A percentile compares a stretch with the other conserved stretches of the same genome.
phyloP scores from a whole-genome alignment of 1,284 basidiomycete species.

The Pseudomicrostroma phylloplanum region DNA sequence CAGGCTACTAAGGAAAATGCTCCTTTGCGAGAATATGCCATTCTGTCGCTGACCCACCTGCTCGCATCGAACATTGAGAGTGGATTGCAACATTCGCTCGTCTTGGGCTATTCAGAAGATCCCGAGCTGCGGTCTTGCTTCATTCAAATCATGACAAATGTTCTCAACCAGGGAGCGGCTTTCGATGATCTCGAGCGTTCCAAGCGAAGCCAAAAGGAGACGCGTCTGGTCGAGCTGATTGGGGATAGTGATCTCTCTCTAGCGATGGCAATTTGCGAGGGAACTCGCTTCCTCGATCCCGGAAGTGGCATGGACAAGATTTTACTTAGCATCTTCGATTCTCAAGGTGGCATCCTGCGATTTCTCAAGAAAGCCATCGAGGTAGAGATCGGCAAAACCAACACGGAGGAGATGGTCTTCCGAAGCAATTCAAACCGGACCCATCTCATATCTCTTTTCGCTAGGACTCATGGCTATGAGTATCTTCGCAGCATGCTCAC shows the following conservation, averaged over 20 bases:
- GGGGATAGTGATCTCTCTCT: slow-evolving; percentile 36
- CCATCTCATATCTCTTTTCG: slow-evolving; percentile 38
- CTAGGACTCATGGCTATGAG: slow-evolving; percentile 44
- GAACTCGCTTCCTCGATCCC: slow-evolving; percentile 32
- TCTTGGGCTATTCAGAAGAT: slow-evolving; percentile 71
- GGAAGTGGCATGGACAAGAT: slow-evolving; percentile 31
- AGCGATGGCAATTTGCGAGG: slow-evolving; percentile 36
- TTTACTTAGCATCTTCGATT: slow-evolving; percentile 41
- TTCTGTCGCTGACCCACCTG: slow-evolving; percentile 66
- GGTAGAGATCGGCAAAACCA: slow-evolving; percentile 40
- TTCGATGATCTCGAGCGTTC: slow-evolving; percentile 43
- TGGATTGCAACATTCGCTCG: slow-evolving; percentile 79
- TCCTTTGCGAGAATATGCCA: slow-evolving; percentile 36
- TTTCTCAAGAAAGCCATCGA: slow-evolving; percentile 38
- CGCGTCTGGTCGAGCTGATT: slow-evolving; percentile 34
- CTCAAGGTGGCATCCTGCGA: slow-evolving; percentile 36
- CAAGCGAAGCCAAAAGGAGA: slow-evolving; percentile 26
- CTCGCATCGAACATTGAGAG: slow-evolving; percentile 79
- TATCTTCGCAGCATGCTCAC: slow-evolving; percentile 43
- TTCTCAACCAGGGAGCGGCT: slow-evolving; percentile 64
- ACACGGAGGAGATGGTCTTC: slow-evolving; percentile 45
- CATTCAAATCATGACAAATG: slow-evolving; percentile 77
- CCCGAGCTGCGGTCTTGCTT: slow-evolving; percentile 71
- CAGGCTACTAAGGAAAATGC: slow-evolving; percentile 1
- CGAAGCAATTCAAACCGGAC: slow-evolving; percentile 45